Evolutionary conservation across 805 yeast genomes (phyloP).

Genomic region (Pichia deserticola): DNA sequence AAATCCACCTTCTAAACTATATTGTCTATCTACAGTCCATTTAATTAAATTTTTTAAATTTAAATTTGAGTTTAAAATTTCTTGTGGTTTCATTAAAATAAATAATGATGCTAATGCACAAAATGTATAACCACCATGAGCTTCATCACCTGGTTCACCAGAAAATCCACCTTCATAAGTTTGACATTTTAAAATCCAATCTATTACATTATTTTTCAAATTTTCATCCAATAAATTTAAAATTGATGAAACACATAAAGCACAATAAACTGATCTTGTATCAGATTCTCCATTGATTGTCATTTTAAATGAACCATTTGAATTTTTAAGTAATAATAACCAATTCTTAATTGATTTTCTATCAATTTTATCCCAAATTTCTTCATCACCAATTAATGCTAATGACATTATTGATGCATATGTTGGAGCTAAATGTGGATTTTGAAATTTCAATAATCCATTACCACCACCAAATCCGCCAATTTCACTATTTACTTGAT

Average conservation of each 20-base stretch:
- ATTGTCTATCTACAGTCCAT: conserved; percentile 73
- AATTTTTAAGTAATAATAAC: conserved; percentile 55
- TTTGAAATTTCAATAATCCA: conserved; percentile 39
- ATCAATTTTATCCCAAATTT: conserved; percentile 38
- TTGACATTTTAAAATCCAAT: conserved; percentile 68
- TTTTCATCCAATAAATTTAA: conserved; percentile 58
- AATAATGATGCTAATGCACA: conserved; percentile 72
- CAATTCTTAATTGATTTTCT: conserved; percentile 47
- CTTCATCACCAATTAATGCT: conserved; percentile 39
- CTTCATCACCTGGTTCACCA: conserved; percentile 77
- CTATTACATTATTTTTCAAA: conserved; percentile 41
- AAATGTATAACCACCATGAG: conserved; percentile 95
- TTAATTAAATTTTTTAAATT: conserved; percentile 43
- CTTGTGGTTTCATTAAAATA: conserved; percentile 34
- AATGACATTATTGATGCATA: conserved; percentile 71
- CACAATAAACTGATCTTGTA: conserved; percentile 82
- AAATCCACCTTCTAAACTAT: conserved; percentile 73
- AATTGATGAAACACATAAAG: conserved; percentile 61
- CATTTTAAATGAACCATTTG: conserved; percentile 74
- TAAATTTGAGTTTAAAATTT: conserved; percentile 21
- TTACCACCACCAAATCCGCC: conserved; percentile 78
- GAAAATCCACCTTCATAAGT: conserved; percentile 95
- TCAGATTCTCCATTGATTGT: conserved; percentile 78
- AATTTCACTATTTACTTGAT: conserved; percentile 18
- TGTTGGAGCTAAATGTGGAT: conserved; percentile 77